A percentile compares a stretch with the other conserved stretches of the same genome.
These are phyloP conservation scores for Neurospora sublineolata DNA, from an alignment of 495 filamentous ascomycete species.

Conservation along the genomic window DNA sequence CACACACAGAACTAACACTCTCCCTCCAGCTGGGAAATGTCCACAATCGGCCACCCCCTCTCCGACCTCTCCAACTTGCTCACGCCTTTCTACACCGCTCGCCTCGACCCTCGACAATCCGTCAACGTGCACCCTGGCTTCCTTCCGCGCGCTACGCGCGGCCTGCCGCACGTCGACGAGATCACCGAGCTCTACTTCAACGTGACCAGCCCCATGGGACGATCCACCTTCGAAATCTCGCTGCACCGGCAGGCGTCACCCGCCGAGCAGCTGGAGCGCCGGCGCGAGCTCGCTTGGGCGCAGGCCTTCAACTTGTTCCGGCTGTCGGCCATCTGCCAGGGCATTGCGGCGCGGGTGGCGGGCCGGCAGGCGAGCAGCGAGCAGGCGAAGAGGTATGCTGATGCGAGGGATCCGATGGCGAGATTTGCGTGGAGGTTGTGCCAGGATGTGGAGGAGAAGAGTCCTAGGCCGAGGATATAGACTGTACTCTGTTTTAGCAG, in stretches of 20 bases:
- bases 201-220: slow-evolving; percentile 53
- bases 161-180: slow-evolving; percentile 62
- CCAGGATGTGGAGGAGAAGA: background rate
- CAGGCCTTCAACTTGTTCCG: slow-evolving; percentile 48
- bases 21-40: slow-evolving; percentile 73
- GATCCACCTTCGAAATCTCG: slow-evolving; percentile 18
- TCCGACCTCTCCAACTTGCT: slow-evolving; percentile 76
- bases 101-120: slow-evolving; percentile 16
- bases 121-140: slow-evolving; percentile 40
- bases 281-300: slow-evolving; percentile 56
- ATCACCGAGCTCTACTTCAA: slow-evolving; percentile 68
- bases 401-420: slow-evolving; percentile 53
- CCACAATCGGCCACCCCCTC: slow-evolving; percentile 86
- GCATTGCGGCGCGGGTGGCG: slow-evolving; percentile 80
- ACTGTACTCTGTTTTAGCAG: background rate
- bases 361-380: slow-evolving; percentile 81
- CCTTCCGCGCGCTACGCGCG: slow-evolving; percentile 47
- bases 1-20: slow-evolving; percentile 7
- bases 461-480: background rate
- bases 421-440: slow-evolving; percentile 60
- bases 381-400: slow-evolving; percentile 60
- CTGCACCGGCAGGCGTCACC: slow-evolving; percentile 1
- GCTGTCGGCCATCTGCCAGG: slow-evolving; percentile 78
- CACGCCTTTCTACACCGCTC: slow-evolving; percentile 50
- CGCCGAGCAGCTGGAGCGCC: slow-evolving; percentile 30